Percentiles rank a stretch among this genome's conserved stretches.
Evolutionary conservation across 2,329 filamentous ascomycete species (phyloP).

Genomic region (Penicillium digitatum): DNA sequence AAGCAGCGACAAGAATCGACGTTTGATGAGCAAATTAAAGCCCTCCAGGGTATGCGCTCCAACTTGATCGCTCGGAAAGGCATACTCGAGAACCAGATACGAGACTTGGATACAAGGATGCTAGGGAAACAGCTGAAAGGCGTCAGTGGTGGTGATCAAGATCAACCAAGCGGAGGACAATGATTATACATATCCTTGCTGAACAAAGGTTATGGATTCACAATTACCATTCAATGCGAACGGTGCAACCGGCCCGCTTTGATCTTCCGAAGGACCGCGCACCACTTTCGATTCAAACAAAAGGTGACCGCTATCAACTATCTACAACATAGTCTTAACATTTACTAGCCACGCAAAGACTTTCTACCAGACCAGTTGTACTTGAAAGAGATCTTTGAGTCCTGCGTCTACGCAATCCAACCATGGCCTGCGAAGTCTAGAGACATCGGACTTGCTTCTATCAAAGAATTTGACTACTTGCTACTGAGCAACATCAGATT

Average conservation of each 20-base stretch:
- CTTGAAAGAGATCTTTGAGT: not conserved
- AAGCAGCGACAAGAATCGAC: slow-evolving; percentile 50
- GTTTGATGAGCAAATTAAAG: slow-evolving; percentile 53
- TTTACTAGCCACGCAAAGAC: not conserved
- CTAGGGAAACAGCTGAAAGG: slow-evolving; percentile 40
- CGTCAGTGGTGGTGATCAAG: slow-evolving; percentile 27
- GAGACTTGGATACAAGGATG: slow-evolving; percentile 45
- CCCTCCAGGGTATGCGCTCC: slow-evolving; percentile 50
- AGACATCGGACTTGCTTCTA: not conserved
- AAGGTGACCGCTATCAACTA: not conserved
- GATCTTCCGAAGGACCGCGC: too few species aligned
- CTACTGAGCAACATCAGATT: not conserved
- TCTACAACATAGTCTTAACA: not conserved
- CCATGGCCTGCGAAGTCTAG: not conserved
- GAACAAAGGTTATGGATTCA: not conserved
- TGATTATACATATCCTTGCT: not conserved
- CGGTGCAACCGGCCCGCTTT: not conserved
- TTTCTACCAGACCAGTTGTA: not conserved
- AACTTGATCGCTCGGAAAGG: slow-evolving; percentile 50
- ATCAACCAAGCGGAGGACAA: slow-evolving; percentile 18
- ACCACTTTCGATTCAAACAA: not conserved
- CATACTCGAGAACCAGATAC: slow-evolving; percentile 56
- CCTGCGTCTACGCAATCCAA: not conserved
- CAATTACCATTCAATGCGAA: not conserved
- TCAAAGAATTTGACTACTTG: not conserved